Conservation (phyloP, 495 filamentous ascomycete species). For the Lepraria neglecta region DNA sequence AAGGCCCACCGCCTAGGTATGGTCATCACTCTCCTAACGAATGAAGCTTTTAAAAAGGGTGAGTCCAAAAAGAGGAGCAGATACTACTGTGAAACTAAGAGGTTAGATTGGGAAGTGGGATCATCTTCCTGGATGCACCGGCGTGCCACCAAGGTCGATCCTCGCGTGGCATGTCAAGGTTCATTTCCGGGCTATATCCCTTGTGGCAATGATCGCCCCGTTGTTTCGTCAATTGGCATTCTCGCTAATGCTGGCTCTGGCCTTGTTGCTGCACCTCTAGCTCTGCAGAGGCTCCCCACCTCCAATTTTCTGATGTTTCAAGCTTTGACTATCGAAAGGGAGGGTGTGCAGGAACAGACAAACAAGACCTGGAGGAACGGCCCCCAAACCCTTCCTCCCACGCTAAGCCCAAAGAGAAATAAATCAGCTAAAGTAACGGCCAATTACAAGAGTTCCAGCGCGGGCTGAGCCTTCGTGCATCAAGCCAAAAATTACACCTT, state of each 20-base stretch:
- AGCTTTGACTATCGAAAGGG: constrained; percentile 6
- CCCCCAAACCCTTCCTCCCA: constrained; percentile 11
- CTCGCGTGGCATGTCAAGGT: constrained; percentile 26
- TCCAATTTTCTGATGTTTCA: too few species aligned
- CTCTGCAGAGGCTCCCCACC: too few species aligned
- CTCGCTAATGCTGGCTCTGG: constrained; percentile 2
- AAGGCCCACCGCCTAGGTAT: neutral
- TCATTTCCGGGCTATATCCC: constrained; percentile 8
- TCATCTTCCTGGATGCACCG: constrained; percentile 20
- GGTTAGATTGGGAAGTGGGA: constrained; percentile 1
- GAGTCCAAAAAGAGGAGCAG: neutral
- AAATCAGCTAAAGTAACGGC: constrained; percentile 15
- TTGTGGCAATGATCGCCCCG: constrained; percentile 13
- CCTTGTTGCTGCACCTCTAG: too few species aligned
- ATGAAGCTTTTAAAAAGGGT: neutral
- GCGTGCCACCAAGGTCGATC: constrained; percentile 17
- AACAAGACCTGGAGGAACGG: constrained; percentile 4
- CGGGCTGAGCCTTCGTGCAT: constrained; percentile 26
- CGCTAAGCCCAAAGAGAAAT: constrained; percentile 7
- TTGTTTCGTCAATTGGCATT: constrained; percentile 14
- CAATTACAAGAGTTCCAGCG: constrained; percentile 21
- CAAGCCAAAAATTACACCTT: constrained; percentile 25
- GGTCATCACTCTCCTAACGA: neutral
- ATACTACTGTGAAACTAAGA: neutral
- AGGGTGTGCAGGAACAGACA: neutral